Evolutionary conservation across 371 early-diverging fungal genomes (phyloP).

Genomic region (Syncephalastrum racemosum): DNA sequence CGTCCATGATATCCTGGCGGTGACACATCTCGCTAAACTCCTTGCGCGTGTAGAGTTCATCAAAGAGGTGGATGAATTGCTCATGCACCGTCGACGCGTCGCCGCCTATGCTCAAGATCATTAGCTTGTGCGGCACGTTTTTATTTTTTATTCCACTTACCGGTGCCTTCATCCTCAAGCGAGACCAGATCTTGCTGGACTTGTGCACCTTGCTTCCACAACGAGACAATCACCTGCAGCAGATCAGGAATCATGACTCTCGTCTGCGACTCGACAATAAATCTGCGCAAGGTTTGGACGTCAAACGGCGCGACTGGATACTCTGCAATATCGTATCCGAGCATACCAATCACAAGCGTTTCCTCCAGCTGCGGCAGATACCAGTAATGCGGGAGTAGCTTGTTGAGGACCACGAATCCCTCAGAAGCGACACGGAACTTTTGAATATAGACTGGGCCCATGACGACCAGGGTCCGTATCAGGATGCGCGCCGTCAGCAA

Average conservation of each 20-base stretch:
- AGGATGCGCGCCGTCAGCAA: slow-evolving; percentile 62
- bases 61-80: slow-evolving; percentile 56
- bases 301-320: slow-evolving; percentile 52
- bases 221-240: slow-evolving; percentile 24
- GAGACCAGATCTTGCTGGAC: slow-evolving; percentile 11
- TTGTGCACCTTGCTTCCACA: slow-evolving; percentile 28
- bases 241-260: slow-evolving; percentile 35
- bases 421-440: slow-evolving; percentile 61
- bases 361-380: slow-evolving; percentile 61
- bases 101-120: background rate
- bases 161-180: background rate
- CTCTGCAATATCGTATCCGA: slow-evolving; percentile 61
- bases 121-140: no score
- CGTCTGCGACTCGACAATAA: slow-evolving; percentile 7
- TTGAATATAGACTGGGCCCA: slow-evolving; percentile 52
- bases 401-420: slow-evolving; percentile 60
- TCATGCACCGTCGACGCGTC: slow-evolving; percentile 15
- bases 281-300: slow-evolving; percentile 44
- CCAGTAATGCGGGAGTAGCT: slow-evolving; percentile 62
- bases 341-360: slow-evolving; percentile 52
- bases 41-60: slow-evolving; percentile 57
- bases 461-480: slow-evolving; percentile 49
- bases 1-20: slow-evolving; percentile 60
- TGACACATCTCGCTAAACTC: slow-evolving; percentile 57
- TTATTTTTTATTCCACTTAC: background rate